phyloP scores from a whole-genome alignment of 805 yeast species.

The Priceomyces haplophilus region DNA sequence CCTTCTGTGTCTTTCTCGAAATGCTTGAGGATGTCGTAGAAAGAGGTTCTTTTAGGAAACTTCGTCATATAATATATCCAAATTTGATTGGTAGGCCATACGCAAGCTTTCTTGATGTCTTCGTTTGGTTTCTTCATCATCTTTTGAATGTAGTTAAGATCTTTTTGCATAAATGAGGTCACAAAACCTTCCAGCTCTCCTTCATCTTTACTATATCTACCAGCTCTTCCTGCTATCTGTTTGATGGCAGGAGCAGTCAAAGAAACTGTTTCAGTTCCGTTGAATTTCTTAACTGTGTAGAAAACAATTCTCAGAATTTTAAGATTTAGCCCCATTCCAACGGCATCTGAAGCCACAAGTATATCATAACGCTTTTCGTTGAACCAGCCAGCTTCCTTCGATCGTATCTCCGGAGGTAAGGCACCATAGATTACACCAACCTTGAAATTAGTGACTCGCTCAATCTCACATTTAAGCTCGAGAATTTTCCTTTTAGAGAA shows the following conservation, averaged over 20 bases:
- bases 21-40: slow-evolving; percentile 45
- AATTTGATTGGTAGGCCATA: slow-evolving; percentile 80
- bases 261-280: slow-evolving; percentile 51
- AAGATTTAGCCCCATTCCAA: slow-evolving; percentile 95
- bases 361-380: slow-evolving; percentile 77
- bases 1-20: slow-evolving; percentile 42
- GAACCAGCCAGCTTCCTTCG: slow-evolving; percentile 76
- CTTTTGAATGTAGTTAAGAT: slow-evolving; percentile 42
- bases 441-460: slow-evolving; percentile 53
- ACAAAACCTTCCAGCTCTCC: slow-evolving; percentile 48
- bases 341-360: slow-evolving; percentile 94
- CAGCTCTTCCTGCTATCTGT: slow-evolving; percentile 97
- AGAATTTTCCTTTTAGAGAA: slow-evolving; percentile 76
- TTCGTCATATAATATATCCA: slow-evolving; percentile 64
- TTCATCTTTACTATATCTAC: slow-evolving; percentile 52
- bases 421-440: slow-evolving; percentile 95
- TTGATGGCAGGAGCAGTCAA: slow-evolving; percentile 68
- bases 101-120: slow-evolving; percentile 55
- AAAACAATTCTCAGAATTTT: slow-evolving; percentile 80
- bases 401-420: slow-evolving; percentile 90
- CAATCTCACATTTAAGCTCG: slow-evolving; percentile 66
- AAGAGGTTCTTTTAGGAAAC: slow-evolving; percentile 49
- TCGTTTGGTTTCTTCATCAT: slow-evolving; percentile 52
- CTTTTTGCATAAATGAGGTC: slow-evolving; percentile 47
- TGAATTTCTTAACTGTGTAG: slow-evolving; percentile 62